Evolutionary conservation across 768 basidiomycete species (phyloP).

Genomic region (Suillus tomentosus): DNA sequence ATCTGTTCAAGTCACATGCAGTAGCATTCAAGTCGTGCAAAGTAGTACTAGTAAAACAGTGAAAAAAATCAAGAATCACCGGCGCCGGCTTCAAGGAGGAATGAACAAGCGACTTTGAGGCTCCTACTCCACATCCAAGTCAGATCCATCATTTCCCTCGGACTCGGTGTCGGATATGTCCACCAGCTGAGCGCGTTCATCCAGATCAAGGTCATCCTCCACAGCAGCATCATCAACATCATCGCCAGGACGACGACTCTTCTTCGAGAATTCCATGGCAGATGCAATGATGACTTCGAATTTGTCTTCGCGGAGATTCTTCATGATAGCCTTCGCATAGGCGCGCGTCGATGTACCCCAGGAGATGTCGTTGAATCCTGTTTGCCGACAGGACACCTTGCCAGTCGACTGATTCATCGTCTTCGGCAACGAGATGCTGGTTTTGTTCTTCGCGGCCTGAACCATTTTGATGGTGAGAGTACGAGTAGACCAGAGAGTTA

Average conservation of each 20-base stretch:
- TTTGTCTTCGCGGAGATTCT: neutral
- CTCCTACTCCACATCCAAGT: constrained; percentile 3
- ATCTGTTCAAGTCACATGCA: neutral
- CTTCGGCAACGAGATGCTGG: neutral
- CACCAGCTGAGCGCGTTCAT: neutral
- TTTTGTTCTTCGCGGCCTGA: neutral
- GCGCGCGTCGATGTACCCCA: neutral
- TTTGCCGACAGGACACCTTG: neutral
- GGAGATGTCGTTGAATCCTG: neutral
- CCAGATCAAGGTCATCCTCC: constrained; percentile 3
- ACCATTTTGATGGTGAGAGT: neutral
- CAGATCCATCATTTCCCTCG: neutral
- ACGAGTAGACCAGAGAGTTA: neutral
- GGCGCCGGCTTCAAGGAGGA: neutral
- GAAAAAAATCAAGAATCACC: neutral
- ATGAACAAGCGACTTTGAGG: neutral
- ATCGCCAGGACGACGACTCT: neutral
- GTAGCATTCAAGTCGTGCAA: too few relatives aligned
- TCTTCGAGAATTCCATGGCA: neutral
- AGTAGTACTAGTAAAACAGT: neutral
- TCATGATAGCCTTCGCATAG: neutral
- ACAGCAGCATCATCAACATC: neutral
- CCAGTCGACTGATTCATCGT: neutral
- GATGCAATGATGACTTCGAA: neutral
- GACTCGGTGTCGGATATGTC: neutral